Evolutionary conservation across 2,329 filamentous ascomycete genomes (phyloP), one percentile per base, ranked within the genome.

Genomic region (Trichoderma harzianum): DNA sequence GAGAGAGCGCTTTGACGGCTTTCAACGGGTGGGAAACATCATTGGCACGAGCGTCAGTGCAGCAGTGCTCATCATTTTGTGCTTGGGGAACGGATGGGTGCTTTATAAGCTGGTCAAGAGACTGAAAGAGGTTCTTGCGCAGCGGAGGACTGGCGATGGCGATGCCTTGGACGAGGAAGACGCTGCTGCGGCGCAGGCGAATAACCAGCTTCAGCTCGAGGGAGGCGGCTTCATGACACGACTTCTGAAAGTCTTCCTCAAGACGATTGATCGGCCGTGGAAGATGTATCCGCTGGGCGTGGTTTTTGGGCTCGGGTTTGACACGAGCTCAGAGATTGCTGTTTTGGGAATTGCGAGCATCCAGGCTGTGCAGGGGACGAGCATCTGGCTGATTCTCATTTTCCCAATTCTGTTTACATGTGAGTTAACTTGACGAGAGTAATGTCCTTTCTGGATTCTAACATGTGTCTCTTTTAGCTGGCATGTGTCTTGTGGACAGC

Each of bases 231-330:
- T 94, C 69, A 82, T 98, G 51, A 91, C 92, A 30, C 84, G 85
- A 1, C 78, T 96, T 1, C 89, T 98, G 68, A 90, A 92, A 72
- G 88, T 85, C 73, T 86, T 97, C 73, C 98, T 98, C 82, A 90
- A 89, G 55, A 84, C 97, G 28, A 86, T 92, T 36, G 89, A 92
- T 76, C 83, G 88, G 6, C 92, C 93, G 0, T 98, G 95, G 95
- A 98, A 98, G 81, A 97, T 97, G 94, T 96, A 97, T 76, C 94
- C 94, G 0, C 84, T 97, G 0, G 95, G 95, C 0, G 86, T 98
- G 0, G 84, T 98, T 5, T 98, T 95, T 77, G 96, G 95, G 0
- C 85, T 98, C 0, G 96, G 95, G 0, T 98, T 99, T 79, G 96
- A 98, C 79, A 98, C 96, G 0, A 97, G 93, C 53, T 97, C 93